Base-by-base conservation (phyloP, 2,329 filamentous ascomycete species). In the Cadophora luteo-olivacea region DNA sequence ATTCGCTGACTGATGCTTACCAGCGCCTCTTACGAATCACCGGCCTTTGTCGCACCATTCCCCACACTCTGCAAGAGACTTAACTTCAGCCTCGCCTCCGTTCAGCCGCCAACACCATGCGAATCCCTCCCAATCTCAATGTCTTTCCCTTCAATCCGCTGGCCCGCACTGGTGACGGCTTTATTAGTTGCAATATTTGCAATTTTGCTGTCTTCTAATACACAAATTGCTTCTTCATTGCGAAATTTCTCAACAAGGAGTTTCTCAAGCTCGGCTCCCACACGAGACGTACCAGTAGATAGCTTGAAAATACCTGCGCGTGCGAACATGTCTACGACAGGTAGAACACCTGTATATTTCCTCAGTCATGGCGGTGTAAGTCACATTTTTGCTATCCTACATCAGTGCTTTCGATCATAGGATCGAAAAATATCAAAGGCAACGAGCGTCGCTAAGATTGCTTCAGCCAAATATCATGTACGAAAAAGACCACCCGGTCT, bases 401-500 rank as follows among this genome's bases (percentile, higher is more conserved):
- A 8, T 22, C 2, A 5, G n/a, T 7, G 1, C 19, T 22, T 49
- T 9, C 5, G 8, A 5, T 49, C n/a, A 6, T 49, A 22, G 16
- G 41, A 16, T 45, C 2, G 16, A 14, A 19, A 19, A 19, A 3
- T 45, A 3, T 6, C 11, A 45, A 45, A 14, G 12, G 14, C 41
- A 16, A 19, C 16, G 14, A 38, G 12, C 41, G 2, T 49, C 4
- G 45, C 45, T 49, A 49, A 49, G 5, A 11, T 38, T 66, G 2
- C 2, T n/a, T n/a, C 14, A 75, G 73, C 91, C 90, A 4, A 88
- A 84, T 72, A 84, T 92, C 45, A 90, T 92, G 83, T 91, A 90
- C 75, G 83, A 92, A n/a, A 86, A 82, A 4, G 77, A 87, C 0
- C 91, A 94, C 75, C 89, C 90, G 0, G 91, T 87, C 11, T 92